Conservation (phyloP, 495 filamentous ascomycete species). For the Cladorrhinum samala region DNA sequence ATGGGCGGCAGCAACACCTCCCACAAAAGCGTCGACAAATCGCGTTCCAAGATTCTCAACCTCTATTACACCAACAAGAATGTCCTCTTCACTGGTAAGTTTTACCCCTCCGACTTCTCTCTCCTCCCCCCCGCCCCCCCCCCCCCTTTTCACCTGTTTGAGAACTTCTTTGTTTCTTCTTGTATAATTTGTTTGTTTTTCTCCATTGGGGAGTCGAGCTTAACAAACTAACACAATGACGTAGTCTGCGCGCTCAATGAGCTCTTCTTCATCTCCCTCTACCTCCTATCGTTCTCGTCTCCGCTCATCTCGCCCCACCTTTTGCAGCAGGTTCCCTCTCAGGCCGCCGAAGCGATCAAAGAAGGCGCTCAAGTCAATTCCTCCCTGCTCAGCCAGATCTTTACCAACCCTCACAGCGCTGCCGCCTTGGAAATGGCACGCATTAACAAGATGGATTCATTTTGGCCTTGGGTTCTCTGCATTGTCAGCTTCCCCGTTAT, state of each 20-base stretch:
- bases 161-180: no score
- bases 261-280: conserved; percentile 93
- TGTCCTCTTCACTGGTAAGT: conserved; percentile 35
- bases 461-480: conserved; percentile 81
- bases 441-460: conserved; percentile 87
- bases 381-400: conserved; percentile 56
- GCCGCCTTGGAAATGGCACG: conserved; percentile 86
- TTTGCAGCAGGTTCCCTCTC: conserved; percentile 44
- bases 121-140: neutral
- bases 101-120: conserved; percentile 23
- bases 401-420: conserved; percentile 79
- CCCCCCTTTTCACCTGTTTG: neutral
- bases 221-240: conserved; percentile 13
- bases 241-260: conserved; percentile 86
- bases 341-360: conserved; percentile 48
- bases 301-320: conserved; percentile 80
- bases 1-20: conserved; percentile 74
- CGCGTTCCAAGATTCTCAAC: conserved; percentile 74
- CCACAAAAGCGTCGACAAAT: conserved; percentile 89
- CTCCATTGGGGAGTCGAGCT: no score
- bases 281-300: conserved; percentile 93
- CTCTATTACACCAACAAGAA: conserved; percentile 89
- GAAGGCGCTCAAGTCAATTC: conserved; percentile 61
- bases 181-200: no score
- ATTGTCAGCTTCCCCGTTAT: conserved; percentile 79